Conservation (phyloP, 306 rosid genomes). For the Pyrus bretschneideri region DNA sequence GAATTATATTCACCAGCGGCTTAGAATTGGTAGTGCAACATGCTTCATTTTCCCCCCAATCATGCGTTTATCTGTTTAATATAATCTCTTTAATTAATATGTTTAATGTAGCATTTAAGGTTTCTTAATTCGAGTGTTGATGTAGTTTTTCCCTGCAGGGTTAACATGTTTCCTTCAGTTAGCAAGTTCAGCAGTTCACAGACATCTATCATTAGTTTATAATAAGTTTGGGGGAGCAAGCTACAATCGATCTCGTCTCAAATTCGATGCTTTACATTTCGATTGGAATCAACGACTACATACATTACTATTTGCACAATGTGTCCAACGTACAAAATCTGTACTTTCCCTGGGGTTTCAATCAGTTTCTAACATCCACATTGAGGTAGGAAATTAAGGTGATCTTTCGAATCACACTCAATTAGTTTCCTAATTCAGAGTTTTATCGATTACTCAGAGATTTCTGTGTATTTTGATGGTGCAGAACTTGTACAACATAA, state of each 20-base stretch:
- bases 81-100: background rate
- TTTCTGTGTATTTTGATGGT: conserved; percentile 9
- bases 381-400: conserved; percentile 60
- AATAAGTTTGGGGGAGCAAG: conserved; percentile 62
- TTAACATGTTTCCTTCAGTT: conserved; percentile 66
- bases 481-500: conserved; percentile 69
- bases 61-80: background rate
- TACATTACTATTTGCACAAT: conserved; percentile 74
- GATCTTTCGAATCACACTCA: no score
- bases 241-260: conserved; percentile 43
- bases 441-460: background rate
- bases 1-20: conserved; percentile 75
- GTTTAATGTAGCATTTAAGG: background rate
- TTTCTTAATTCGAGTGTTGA: background rate
- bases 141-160: conserved; percentile 42
- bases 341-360: conserved; percentile 71
- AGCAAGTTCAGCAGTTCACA: conserved; percentile 79
- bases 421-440: background rate
- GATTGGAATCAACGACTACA: conserved; percentile 85
- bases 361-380: conserved; percentile 62
- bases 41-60: background rate
- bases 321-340: conserved; percentile 60
- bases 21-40: conserved; percentile 59
- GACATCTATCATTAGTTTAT: conserved; percentile 66
- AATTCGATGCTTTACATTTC: conserved; percentile 64